Conservation (phyloP, 305 asterid species). For the Plantago rigida region DNA sequence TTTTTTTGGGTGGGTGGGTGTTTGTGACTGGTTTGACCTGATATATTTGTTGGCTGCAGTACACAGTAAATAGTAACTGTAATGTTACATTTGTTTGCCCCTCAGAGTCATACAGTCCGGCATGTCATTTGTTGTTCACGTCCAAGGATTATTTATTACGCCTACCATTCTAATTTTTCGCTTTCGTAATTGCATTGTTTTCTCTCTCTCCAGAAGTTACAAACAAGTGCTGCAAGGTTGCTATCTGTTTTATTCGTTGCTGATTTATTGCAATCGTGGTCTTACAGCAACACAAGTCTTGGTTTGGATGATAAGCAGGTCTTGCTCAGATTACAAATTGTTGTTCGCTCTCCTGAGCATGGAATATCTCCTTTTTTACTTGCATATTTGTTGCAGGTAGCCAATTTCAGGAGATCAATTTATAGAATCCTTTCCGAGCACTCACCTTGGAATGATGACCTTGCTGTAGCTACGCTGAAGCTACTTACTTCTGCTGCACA, state of each 20-base stretch:
- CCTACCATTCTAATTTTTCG: slow-evolving; percentile 1
- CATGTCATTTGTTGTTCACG: no score
- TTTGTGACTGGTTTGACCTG: no score
- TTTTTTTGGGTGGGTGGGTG: no score
- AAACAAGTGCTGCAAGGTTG: slow-evolving; percentile 64
- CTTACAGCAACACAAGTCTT: slow-evolving; percentile 51
- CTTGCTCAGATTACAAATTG: slow-evolving; percentile 17
- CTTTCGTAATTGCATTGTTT: slow-evolving; percentile 16
- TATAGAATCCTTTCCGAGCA: slow-evolving; percentile 54
- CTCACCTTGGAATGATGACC: slow-evolving; percentile 54
- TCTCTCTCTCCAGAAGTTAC: slow-evolving; percentile 57
- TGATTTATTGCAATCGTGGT: slow-evolving; percentile 43
- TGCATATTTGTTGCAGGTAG: slow-evolving; percentile 45
- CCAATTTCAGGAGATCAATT: slow-evolving; percentile 48
- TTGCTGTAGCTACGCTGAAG: slow-evolving; percentile 48
- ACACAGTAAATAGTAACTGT: not conserved
- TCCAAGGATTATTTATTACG: not conserved
- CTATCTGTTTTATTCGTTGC: slow-evolving; percentile 53
- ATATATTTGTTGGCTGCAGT: no score
- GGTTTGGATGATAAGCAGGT: slow-evolving; percentile 91
- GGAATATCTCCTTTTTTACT: slow-evolving; percentile 22
- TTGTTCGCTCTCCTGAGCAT: slow-evolving; percentile 21
- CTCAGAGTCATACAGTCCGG: not conserved
- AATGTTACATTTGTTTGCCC: slow-evolving; percentile 20
- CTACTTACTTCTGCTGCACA: slow-evolving; percentile 68